phyloP scores from a whole-genome alignment of 192 early-diverging fungal genomes.

The Backusella mclennaniae region DNA sequence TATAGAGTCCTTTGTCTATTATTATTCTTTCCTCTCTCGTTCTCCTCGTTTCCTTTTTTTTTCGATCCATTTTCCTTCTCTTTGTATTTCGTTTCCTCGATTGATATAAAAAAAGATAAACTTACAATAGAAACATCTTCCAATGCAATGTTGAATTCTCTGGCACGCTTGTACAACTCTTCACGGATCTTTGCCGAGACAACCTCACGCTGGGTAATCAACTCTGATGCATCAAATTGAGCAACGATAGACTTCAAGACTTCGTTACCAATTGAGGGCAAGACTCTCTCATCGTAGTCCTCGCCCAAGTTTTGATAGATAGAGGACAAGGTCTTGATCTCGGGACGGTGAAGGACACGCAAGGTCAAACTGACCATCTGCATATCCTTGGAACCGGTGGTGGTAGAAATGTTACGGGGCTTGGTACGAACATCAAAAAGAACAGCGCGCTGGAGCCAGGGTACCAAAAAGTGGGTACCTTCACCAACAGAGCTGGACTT shows the following conservation, averaged over 20 bases:
- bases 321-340: slow-evolving; percentile 64
- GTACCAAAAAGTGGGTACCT: slow-evolving; percentile 98
- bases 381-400: slow-evolving; percentile 99
- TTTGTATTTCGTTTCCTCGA: background rate
- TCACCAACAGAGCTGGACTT: slow-evolving; percentile 75
- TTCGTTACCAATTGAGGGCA: slow-evolving; percentile 99
- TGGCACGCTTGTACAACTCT: slow-evolving; percentile 88
- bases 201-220: slow-evolving; percentile 97
- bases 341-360: slow-evolving; percentile 89
- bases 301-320: slow-evolving; percentile 91
- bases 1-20: background rate
- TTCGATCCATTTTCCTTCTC: background rate
- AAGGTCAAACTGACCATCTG: slow-evolving; percentile 96
- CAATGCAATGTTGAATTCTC: slow-evolving; percentile 95
- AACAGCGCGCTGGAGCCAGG: slow-evolving; percentile 91
- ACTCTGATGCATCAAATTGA: slow-evolving; percentile 97
- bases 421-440: slow-evolving; percentile 92
- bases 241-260: slow-evolving; percentile 98
- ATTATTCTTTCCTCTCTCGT: background rate
- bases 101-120: background rate
- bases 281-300: slow-evolving; percentile 97
- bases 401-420: slow-evolving; percentile 97
- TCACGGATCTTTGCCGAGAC: slow-evolving; percentile 91
- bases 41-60: background rate
- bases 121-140: slow-evolving; percentile 97